Evolutionary conservation across 345 rosid species (phyloP), one percentile per base, ranked within the genome.

Genomic region (Ceriops zippeliana): DNA sequence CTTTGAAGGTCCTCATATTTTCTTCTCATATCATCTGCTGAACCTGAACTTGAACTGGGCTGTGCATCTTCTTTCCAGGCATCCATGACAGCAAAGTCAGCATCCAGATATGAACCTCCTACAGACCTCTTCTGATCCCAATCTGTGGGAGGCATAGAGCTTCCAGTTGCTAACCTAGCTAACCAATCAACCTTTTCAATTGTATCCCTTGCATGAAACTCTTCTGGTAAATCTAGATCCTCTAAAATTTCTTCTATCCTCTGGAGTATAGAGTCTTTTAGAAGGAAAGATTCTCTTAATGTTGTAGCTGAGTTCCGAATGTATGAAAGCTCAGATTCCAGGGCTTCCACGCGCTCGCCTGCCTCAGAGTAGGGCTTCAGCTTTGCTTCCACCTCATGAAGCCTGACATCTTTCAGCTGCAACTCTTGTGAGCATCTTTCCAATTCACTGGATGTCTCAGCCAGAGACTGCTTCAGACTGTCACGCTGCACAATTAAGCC

Each of bases 241-340:
- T 91, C 98, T 73, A 93, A 81, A 72, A 90, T 83, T 83, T 93
- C 98, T 81, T 93, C 98, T 68, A 93, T 82, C 78, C 92, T 86
- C 78, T 90, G 98, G 61, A 93, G 90, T 70, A 93, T 80, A 21
- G 98, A 93, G 79, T 93, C 98, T 82, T 93, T 93, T 61, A 84
- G 90, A 75, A 93, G 97, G 73, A 93, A 93, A 10, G 98, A 93
- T 79, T 93, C 98, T 76, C 98, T 86, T 69, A 93, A 75, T 63
- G 96, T 89, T 70, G 92, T 87, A 76, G 99, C 97, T 64, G 99
- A 95, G 75, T 89, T 88, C 70, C 97, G 99, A 81, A 95, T 95
- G 83, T 91, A 95, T 32, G 99, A 86, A 74, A 95, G 99, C 73
- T 95, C 99, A 68, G 99, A 89, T 77, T 95, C 99, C 77, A 91